Evolutionary conservation across 768 basidiomycete genomes (phyloP).

Genomic region (Podaxis sp.): DNA sequence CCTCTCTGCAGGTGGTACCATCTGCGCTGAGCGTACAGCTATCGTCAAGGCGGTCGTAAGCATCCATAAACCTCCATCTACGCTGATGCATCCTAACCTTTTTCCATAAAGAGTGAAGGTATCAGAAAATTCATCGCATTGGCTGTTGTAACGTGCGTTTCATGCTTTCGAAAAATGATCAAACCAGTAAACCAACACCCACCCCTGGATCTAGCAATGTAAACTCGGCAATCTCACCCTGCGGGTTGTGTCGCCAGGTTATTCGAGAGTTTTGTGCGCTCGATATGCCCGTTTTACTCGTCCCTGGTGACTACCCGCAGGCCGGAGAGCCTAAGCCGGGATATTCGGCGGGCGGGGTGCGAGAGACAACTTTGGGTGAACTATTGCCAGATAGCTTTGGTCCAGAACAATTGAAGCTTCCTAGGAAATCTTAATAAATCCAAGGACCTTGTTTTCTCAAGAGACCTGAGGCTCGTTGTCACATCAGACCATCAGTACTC

Average conservation of each 20-base stretch:
- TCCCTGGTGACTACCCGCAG: slow-evolving; percentile 58
- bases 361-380: slow-evolving; percentile 64
- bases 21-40: slow-evolving; percentile 94
- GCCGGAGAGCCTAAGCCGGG: slow-evolving; percentile 30
- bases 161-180: not conserved
- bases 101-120: slow-evolving; percentile 71
- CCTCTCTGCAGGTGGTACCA: slow-evolving; percentile 61
- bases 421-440: slow-evolving; percentile 21
- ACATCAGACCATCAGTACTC: too few relatives aligned
- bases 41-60: slow-evolving; percentile 91
- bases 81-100: not conserved
- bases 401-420: slow-evolving; percentile 70
- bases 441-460: not conserved
- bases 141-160: slow-evolving; percentile 72
- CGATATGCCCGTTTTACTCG: slow-evolving; percentile 67
- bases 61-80: slow-evolving; percentile 12
- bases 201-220: slow-evolving; percentile 55
- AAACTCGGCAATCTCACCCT: slow-evolving; percentile 65
- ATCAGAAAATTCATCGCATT: slow-evolving; percentile 64
- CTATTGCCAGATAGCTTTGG: slow-evolving; percentile 87
- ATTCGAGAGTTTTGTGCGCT: slow-evolving; percentile 80
- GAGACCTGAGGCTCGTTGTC: too few relatives aligned
- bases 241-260: slow-evolving; percentile 92
- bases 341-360: slow-evolving; percentile 47
- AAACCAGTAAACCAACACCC: not conserved